These are phyloP conservation scores for Pyrenochaeta sp. DNA, from an alignment of 2,329 filamentous ascomycete genomes.

Conservation along the genomic window DNA sequence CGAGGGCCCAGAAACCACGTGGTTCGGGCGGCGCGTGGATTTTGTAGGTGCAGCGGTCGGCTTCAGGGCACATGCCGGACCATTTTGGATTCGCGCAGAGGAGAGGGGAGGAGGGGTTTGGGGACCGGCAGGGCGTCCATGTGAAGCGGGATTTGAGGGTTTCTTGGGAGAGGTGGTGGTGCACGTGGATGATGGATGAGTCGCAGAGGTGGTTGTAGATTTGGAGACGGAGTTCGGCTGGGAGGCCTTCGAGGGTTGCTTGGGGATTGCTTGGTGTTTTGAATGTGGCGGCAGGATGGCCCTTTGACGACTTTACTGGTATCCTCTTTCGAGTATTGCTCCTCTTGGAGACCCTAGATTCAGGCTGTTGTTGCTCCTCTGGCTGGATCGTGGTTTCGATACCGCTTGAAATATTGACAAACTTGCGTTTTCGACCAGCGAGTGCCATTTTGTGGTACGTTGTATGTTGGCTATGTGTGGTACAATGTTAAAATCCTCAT, in stretches of 20 bases:
- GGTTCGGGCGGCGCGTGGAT: constrained; percentile 4
- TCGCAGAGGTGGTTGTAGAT: constrained; percentile 25
- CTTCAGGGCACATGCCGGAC: constrained; percentile 27
- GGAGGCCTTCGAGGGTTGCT: constrained; percentile 18
- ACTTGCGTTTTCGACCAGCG: neutral
- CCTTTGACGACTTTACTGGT: neutral
- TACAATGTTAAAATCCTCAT: neutral
- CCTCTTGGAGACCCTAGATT: neutral
- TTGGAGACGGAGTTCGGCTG: constrained; percentile 24
- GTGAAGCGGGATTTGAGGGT: constrained; percentile 10
- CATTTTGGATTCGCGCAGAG: constrained; percentile 36
- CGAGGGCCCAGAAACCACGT: constrained; percentile 16
- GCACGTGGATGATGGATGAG: constrained; percentile 21
- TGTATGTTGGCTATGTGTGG: neutral
- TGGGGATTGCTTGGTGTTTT: constrained; percentile 11
- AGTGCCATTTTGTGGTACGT: neutral
- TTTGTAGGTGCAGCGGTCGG: constrained; percentile 22
- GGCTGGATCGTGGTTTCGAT: neutral
- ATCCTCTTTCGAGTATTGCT: neutral
- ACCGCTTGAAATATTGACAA: neutral
- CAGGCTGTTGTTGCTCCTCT: neutral
- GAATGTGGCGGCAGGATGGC: neutral
- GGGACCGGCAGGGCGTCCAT: constrained; percentile 22
- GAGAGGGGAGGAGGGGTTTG: constrained; percentile 13
- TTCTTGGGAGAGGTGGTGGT: constrained; percentile 2